These are phyloP conservation scores for Leccinum colubrinum DNA, from an alignment of 1,284 basidiomycete species.

Conservation along the genomic window DNA sequence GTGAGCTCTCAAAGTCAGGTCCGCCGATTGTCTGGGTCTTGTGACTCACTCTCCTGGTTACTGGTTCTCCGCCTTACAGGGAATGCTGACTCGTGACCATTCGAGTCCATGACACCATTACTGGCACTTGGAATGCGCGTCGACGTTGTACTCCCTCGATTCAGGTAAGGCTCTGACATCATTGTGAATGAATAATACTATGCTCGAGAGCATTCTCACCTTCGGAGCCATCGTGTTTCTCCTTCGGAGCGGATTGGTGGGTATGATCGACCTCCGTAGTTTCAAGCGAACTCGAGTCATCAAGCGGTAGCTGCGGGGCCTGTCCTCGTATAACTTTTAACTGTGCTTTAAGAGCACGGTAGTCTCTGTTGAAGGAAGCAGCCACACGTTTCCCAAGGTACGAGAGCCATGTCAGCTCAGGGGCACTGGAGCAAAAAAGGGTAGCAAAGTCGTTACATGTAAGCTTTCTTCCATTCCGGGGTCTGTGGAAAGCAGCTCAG, in stretches of 20 bases:
- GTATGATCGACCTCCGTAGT: slow-evolving; percentile 2
- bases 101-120: background rate
- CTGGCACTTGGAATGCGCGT: background rate
- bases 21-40: background rate
- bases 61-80: background rate
- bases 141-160: slow-evolving; percentile 2
- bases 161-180: background rate
- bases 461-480: slow-evolving; percentile 79
- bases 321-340: slow-evolving; percentile 52
- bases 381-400: background rate
- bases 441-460: slow-evolving; percentile 55
- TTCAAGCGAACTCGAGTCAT: slow-evolving; percentile 7
- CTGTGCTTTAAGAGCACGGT: slow-evolving; percentile 70
- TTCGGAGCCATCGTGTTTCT: background rate
- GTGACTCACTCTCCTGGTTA: slow-evolving; percentile 13
- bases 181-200: background rate
- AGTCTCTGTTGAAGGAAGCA: slow-evolving; percentile 49
- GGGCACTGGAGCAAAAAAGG: background rate
- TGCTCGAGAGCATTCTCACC: background rate
- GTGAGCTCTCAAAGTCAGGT: background rate
- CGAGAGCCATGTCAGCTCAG: background rate
- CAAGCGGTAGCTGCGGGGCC: slow-evolving; percentile 20
- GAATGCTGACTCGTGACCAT: background rate
- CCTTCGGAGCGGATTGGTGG: background rate
- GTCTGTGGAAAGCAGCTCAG: slow-evolving; percentile 41